These are phyloP conservation scores for Closterium sp. DNA, from an alignment of 139 green algal species.

Conservation along the genomic window DNA sequence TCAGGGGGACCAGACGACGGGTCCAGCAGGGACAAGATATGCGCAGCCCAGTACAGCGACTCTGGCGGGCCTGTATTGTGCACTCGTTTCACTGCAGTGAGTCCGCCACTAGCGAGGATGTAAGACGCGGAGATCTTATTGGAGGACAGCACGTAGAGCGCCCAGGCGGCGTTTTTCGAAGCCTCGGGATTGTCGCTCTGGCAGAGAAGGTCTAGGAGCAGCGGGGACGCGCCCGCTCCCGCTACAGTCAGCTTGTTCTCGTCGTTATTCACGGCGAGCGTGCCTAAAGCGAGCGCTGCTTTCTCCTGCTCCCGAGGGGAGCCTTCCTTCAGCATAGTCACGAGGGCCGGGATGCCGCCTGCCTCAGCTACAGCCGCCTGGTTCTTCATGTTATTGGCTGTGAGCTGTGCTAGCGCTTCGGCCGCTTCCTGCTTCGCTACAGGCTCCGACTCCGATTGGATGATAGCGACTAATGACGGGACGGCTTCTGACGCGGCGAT, in stretches of 20 bases:
- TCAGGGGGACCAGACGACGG: neutral
- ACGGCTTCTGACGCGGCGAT: neutral
- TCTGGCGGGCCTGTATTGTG: neutral
- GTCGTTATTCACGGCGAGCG: neutral
- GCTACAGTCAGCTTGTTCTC: slow-evolving; percentile 7
- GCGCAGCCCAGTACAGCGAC: neutral
- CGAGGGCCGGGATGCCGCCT: neutral
- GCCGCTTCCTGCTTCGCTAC: neutral
- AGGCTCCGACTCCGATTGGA: neutral
- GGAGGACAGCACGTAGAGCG: neutral
- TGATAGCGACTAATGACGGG: slow-evolving; percentile 1
- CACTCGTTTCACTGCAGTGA: neutral
- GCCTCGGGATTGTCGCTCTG: neutral
- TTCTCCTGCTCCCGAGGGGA: neutral
- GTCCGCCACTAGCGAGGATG: neutral
- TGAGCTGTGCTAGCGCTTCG: neutral
- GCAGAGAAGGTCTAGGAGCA: neutral
- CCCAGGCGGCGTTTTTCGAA: neutral
- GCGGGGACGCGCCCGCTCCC: neutral
- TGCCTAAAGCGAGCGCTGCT: neutral
- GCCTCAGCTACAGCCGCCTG: neutral
- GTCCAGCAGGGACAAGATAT: neutral
- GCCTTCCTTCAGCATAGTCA: slow-evolving; percentile 8
- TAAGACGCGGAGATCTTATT: slow-evolving; percentile 2
- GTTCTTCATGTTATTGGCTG: neutral